Conservation (phyloP, 441 rosid species). For the Syzygium syzygioides region DNA sequence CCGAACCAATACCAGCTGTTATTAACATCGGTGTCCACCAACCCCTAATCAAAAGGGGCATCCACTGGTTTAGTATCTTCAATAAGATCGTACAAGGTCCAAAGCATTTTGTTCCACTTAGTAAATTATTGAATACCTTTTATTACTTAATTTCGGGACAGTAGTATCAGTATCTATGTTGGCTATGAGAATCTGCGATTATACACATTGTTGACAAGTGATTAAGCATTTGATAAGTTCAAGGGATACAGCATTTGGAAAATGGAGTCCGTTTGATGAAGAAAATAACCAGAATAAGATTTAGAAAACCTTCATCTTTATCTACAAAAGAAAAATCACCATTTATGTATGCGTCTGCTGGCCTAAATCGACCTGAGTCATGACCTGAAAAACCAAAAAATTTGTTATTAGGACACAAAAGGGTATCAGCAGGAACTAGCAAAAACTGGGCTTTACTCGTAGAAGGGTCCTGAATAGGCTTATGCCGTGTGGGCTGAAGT, state of each 20-base stretch:
- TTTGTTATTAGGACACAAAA: background rate
- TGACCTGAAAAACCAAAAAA: slow-evolving; percentile 33
- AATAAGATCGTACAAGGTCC: background rate
- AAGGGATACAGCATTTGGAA: background rate
- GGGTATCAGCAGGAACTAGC: background rate
- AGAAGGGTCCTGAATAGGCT: too few relatives aligned
- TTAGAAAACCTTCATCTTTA: slow-evolving; percentile 59
- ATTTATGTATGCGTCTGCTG: slow-evolving; percentile 68
- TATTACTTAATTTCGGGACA: slow-evolving; percentile 31
- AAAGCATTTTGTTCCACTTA: background rate
- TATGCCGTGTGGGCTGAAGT: background rate
- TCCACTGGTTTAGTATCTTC: background rate
- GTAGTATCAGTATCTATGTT: slow-evolving; percentile 51
- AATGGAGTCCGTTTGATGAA: background rate
- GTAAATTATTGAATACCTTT: slow-evolving; percentile 34
- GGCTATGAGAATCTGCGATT: slow-evolving; percentile 64
- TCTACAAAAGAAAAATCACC: slow-evolving; percentile 79
- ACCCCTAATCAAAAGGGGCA: slow-evolving; percentile 39
- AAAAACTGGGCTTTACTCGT: background rate
- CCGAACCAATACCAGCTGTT: slow-evolving; percentile 64
- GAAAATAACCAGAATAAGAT: slow-evolving; percentile 50
- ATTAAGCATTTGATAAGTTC: background rate
- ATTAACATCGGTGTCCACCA: slow-evolving; percentile 90
- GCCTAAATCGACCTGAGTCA: slow-evolving; percentile 85
- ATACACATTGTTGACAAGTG: background rate